These are phyloP conservation scores for Leptoxyphium fumago DNA, from an alignment of 2,329 filamentous ascomycete genomes.

Conservation along the genomic window DNA sequence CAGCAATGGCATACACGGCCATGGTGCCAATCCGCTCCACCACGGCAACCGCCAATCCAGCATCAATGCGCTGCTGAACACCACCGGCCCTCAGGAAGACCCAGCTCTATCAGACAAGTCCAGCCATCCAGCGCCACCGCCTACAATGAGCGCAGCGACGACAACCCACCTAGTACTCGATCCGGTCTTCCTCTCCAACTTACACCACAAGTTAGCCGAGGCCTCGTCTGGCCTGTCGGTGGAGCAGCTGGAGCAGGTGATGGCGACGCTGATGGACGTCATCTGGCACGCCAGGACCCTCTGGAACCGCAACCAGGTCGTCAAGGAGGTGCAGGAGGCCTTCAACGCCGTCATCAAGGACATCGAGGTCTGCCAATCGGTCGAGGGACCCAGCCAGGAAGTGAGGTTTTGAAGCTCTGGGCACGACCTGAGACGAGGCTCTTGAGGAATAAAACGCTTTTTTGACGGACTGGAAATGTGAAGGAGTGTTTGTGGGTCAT, in stretches of 20 bases:
- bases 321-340: constrained; percentile 45
- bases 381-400: constrained; percentile 28
- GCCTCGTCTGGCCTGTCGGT: constrained; percentile 66
- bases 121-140: constrained; percentile 8
- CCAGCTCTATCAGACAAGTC: constrained; percentile 1
- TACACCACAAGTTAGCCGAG: constrained; percentile 50
- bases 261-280: constrained; percentile 76
- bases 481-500: too few relatives aligned
- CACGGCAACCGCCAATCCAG: constrained; percentile 17
- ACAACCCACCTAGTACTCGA: constrained; percentile 29
- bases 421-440: too few relatives aligned
- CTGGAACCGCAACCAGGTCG: constrained; percentile 69
- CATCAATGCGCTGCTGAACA: constrained; percentile 29
- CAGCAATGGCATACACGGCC: not conserved
- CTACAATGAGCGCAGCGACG: constrained; percentile 2
- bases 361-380: constrained; percentile 41
- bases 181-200: constrained; percentile 35
- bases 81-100: constrained; percentile 5
- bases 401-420: not conserved
- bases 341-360: constrained; percentile 65
- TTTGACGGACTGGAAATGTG: too few relatives aligned
- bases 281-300: constrained; percentile 68
- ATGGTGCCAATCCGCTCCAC: not conserved
- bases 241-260: constrained; percentile 90
- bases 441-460: too few relatives aligned